Base-by-base conservation (phyloP, 306 rosid species). In the Trifolium fragiferum region DNA sequence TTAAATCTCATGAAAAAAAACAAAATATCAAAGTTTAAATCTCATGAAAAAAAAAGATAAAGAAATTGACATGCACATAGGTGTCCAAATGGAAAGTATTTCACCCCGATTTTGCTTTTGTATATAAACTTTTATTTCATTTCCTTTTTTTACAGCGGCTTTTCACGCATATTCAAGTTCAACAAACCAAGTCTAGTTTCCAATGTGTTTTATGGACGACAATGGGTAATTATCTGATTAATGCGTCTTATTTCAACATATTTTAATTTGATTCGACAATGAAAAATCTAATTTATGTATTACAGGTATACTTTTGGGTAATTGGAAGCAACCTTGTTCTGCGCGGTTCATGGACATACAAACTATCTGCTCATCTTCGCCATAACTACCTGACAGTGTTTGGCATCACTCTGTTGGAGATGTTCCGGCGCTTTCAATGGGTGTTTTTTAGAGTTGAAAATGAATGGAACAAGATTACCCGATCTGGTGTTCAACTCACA, bases 391-490 rank as follows among this genome's bases (percentile, higher is more conserved):
- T 92, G 25, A 94, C 99, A 0, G 92, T 94, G 49, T 94, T 94
- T 8, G 53, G 90, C 0, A 84, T 94, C 80, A 80, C 93, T 6
- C 90, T 86, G 67, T 32, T 92, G 78, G 99, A 92, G 92, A 94
- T 94, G 73, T 57, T 84, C 41, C 95, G 99, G 10, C 97, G 99
- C 41, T 94, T 94, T 79, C 99, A 94, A 19, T 94, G 99, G 99
- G 81, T 86, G 37, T 94, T 94, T 78, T 94, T 94, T 53, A 91
- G 99, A 1, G 99, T 94, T 2, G 99, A 94, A 83, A 94, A 94
- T 0, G 98, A 94, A 74, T 85, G 91, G 97, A 92, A 82, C 74
- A 94, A 88, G 89, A 89, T 82, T 66, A 90, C 88, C 14, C 86
- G 90, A n/a, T 80, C 93, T 0, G 78, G 84, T 70, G 66, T 82